Base-by-base conservation (phyloP, 768 basidiomycete species). In the Fomitopsis serialis region DNA sequence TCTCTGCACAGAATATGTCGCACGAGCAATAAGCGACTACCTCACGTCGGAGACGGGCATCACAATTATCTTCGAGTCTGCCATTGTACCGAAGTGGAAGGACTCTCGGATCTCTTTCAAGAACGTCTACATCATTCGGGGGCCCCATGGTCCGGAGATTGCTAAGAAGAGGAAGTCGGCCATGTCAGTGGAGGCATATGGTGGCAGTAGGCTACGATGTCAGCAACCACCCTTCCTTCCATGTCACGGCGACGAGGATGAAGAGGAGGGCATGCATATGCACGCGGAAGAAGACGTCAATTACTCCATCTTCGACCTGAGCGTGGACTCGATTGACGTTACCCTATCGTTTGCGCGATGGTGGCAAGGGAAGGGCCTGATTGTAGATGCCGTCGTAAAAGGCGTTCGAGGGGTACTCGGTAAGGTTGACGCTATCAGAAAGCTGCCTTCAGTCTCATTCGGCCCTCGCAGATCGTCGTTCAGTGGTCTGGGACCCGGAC, bases 1-100 rank as follows among this genome's bases (percentile, higher is more conserved):
- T 32, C 29, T 32, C 23, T 54, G 34, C 52, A 57, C 66, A 90
- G 92, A 86, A 63, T 89, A 85, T 62, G 78, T 98, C 34, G 97
- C 96, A 10, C 80, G 84, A 32, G 84, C 82, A 7, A 87, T 98
- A 45, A 96, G 94, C 57, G 86, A 93, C 68, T 95, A 98, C 66
- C 73, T 99, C 53, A 98, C 97, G 5, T 77, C 87, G 0, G 89
- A 94, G 66, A 97, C 95, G 0, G 97, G 97, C 2, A 84, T 96
- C 40, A 94, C 85, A 13, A 85, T 99, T 60, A 89, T 96, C 50
- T 98, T 98, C 67, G 97, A 99, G 69, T 93, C 91, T 4, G 97
- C 97, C 27, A 95, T 98, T 61, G 95, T 98, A 10, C 96, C 97
- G 2, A 94, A 92, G 67, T 97, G 95, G 93, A 90, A 92, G 57